These are phyloP conservation scores for Chaetoscypha palmicola DNA, from an alignment of 2,329 filamentous ascomycete genomes.

Conservation along the genomic window DNA sequence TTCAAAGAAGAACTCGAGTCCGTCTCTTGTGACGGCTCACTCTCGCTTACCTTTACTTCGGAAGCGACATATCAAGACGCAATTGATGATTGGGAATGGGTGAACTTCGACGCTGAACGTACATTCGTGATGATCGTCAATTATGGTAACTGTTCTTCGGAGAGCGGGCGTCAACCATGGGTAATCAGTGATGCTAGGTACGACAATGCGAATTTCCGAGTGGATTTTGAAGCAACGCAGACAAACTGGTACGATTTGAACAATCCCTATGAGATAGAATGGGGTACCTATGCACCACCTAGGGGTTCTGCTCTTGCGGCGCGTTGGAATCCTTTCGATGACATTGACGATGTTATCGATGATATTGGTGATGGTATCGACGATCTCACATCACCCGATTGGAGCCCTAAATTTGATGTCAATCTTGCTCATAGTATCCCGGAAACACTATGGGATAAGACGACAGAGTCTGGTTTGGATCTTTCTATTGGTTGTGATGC, in stretches of 20 bases:
- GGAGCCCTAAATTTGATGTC: neutral
- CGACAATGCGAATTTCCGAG: slow-evolving; percentile 1
- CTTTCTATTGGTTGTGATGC: slow-evolving; percentile 7
- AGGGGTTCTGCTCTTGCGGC: neutral
- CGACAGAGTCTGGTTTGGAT: neutral
- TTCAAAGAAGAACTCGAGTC: slow-evolving; percentile 2
- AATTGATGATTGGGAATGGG: slow-evolving; percentile 8
- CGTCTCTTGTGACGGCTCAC: slow-evolving; percentile 3
- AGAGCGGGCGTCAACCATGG: slow-evolving; percentile 7
- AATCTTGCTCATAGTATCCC: neutral
- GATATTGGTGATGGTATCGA: neutral
- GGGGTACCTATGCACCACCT: neutral
- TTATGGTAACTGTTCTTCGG: slow-evolving; percentile 2
- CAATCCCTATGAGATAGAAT: slow-evolving; percentile 3
- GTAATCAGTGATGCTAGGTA: slow-evolving; percentile 2
- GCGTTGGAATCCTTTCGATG: neutral
- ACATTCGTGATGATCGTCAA: slow-evolving; percentile 13
- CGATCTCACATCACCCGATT: neutral
- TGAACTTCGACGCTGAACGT: slow-evolving; percentile 3
- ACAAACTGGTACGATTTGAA: slow-evolving; percentile 6
- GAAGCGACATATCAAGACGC: slow-evolving; percentile 3
- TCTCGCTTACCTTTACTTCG: slow-evolving; percentile 7
- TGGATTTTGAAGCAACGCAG: slow-evolving; percentile 6
- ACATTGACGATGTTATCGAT: neutral
- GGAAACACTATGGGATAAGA: neutral